A percentile compares a stretch with the other conserved stretches of the same genome.
Evolutionary conservation across 2,329 filamentous ascomycete species (phyloP).

Genomic region (Alternaria angustiovoidea): DNA sequence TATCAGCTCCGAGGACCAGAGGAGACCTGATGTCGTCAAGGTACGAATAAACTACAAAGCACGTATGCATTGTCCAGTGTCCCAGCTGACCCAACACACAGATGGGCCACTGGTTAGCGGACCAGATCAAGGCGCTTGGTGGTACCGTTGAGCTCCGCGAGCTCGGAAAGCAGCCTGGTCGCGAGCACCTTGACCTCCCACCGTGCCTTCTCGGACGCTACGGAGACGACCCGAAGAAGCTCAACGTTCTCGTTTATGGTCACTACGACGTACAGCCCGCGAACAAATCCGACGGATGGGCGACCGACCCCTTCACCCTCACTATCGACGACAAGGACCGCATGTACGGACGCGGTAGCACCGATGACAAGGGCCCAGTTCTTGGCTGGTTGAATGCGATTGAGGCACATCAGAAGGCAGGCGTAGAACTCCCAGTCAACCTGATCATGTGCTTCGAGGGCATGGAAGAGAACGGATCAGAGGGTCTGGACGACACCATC

Average conservation of each 20-base stretch:
- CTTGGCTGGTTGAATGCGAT: conserved; percentile 98
- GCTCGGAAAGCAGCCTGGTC: conserved; percentile 90
- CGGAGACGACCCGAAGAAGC: conserved; percentile 89
- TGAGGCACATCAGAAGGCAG: conserved; percentile 94
- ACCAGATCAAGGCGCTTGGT: conserved; percentile 82
- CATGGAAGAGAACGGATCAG: conserved; percentile 99
- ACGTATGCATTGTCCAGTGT: background rate
- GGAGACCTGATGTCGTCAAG: conserved; percentile 89
- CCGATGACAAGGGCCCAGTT: conserved; percentile 97
- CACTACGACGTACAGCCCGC: conserved; percentile 99
- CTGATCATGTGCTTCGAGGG: conserved; percentile 99
- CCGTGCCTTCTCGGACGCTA: conserved; percentile 93
- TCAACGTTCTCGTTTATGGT: conserved; percentile 94
- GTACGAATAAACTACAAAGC: conserved; percentile 43
- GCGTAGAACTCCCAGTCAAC: conserved; percentile 95
- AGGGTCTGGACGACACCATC: conserved; percentile 95
- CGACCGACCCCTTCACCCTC: conserved; percentile 90
- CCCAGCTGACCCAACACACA: conserved; percentile 33
- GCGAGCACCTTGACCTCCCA: conserved; percentile 88
- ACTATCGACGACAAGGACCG: conserved; percentile 87
- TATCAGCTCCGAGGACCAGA: conserved; percentile 88
- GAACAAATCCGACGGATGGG: conserved; percentile 92
- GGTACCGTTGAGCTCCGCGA: conserved; percentile 86
- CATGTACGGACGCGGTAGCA: conserved; percentile 96
- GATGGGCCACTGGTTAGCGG: conserved; percentile 92